phyloP scores from a whole-genome alignment of 176 grass and related monocot species.

The Chrysopogon serrulatus region DNA sequence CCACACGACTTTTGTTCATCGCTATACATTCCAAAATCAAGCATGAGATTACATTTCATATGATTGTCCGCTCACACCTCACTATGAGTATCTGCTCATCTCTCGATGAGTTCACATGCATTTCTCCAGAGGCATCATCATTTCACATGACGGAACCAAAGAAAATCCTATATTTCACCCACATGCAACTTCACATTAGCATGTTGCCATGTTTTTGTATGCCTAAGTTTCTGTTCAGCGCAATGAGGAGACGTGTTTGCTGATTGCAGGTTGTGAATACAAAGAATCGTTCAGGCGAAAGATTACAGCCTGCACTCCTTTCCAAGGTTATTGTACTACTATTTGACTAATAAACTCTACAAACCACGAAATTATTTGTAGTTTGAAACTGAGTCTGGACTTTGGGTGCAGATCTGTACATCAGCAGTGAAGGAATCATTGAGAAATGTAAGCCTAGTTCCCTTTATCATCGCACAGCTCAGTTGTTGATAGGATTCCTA shows the following conservation, averaged over 20 bases:
- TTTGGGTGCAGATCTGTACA: conserved; percentile 69
- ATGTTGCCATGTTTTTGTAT: not conserved
- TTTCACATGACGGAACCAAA: not conserved
- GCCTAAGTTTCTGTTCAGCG: not conserved
- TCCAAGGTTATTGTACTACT: conserved; percentile 41
- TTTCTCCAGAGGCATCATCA: not conserved
- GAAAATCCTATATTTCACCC: not conserved
- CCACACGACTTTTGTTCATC: not conserved
- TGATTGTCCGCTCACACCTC: not conserved
- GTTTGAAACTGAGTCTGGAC: not conserved
- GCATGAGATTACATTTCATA: not conserved
- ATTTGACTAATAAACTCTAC: conserved; percentile 1
- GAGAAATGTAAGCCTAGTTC: conserved; percentile 62
- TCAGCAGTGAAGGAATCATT: conserved; percentile 86
- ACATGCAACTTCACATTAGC: not conserved
- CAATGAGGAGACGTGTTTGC: not conserved
- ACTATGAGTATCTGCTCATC: not conserved
- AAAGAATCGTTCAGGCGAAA: conserved; percentile 40
- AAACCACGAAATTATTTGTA: not conserved
- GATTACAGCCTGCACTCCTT: conserved; percentile 42
- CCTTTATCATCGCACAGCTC: not conserved
- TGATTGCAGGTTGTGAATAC: conserved; percentile 52
- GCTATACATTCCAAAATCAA: not conserved
- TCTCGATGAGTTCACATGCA: not conserved
- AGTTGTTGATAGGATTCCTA: not conserved